Evolutionary conservation across 2,329 filamentous ascomycete species (phyloP).

Genomic region (Coniella vitis): DNA sequence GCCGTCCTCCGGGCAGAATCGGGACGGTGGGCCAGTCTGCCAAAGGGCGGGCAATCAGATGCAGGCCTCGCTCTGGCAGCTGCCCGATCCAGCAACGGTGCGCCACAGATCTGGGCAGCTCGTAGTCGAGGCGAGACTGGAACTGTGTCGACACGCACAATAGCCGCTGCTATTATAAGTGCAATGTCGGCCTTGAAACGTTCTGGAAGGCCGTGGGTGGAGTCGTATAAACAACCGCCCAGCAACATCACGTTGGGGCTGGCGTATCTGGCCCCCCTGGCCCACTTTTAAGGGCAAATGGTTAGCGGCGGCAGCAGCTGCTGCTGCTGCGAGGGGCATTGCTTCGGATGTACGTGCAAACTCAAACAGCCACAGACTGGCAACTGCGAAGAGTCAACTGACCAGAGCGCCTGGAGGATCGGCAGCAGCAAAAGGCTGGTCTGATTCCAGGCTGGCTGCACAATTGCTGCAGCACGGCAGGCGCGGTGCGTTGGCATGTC

Average conservation of each 20-base stretch:
- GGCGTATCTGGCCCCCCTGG: background rate
- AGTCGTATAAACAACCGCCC: background rate
- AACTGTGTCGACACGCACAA: background rate
- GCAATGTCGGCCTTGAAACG: background rate
- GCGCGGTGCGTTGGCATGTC: conserved; percentile 2
- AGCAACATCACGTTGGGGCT: background rate
- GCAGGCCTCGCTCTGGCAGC: background rate
- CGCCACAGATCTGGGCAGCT: conserved; percentile 1
- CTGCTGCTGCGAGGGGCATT: background rate
- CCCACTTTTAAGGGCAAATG: background rate
- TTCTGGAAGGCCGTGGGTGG: background rate
- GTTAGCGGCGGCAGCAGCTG: background rate
- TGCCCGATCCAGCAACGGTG: conserved; percentile 1
- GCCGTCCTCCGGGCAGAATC: background rate
- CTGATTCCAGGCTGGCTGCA: background rate
- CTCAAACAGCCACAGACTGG: conserved; percentile 2
- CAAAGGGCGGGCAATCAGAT: background rate
- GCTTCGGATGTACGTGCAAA: too few species aligned
- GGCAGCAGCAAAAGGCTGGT: background rate
- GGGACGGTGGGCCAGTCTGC: background rate
- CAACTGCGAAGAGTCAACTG: background rate
- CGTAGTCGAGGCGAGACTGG: background rate
- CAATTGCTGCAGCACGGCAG: background rate
- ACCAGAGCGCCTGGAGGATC: background rate
- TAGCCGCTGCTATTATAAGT: too few species aligned